Base-by-base conservation (phyloP, 2,329 filamentous ascomycete genomes). In the Grosmannia clavigera region DNA sequence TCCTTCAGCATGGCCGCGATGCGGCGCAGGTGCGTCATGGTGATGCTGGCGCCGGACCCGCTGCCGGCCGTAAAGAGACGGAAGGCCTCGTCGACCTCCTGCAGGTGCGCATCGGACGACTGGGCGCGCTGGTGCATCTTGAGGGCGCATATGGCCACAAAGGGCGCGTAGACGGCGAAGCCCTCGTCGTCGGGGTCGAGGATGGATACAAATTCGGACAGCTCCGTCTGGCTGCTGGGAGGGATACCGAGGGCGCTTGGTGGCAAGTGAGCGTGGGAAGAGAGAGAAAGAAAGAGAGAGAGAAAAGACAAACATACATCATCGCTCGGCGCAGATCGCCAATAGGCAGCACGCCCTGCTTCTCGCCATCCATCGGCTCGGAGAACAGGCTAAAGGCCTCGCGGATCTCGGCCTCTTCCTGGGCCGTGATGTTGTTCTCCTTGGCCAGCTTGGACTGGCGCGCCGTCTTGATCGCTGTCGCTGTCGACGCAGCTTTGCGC, bases 361-460 rank as follows among this genome's bases (percentile, higher is more conserved):
- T 89, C 67, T 92, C 86, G 58, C 86, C 83, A 25, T 84, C 79
- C 72, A 83, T 83, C 43, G 85, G 83, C 65, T 87, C 80, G 1
- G 85, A 77, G 71, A 97, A 99, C 9, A 97, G 80, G 27, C 82
- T 79, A 72, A 94, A 97, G 16, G 92, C 92, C 72, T 96, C 92
- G 68, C 84, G 85, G 69, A 99, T 96, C 74, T 96, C 91, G 66
- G 82, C 81, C 74, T 97, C 92, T 74, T 96, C 87, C 64, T 87
- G 83, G 50, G 85, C 87, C 16, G 84, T 86, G 69, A 97, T 84
- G 71, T 91, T 86, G 79, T 96, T 85, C 70, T 96, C 90, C 74
- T 92, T 92, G 35, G 92, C 92, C 67, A 96, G 88, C 72, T 91
- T 95, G 61, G 92, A 95, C 68, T 84, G 84, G 64, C 88, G 87